Conservation (phyloP, 805 yeast species). For the Naumovozyma castellii region DNA sequence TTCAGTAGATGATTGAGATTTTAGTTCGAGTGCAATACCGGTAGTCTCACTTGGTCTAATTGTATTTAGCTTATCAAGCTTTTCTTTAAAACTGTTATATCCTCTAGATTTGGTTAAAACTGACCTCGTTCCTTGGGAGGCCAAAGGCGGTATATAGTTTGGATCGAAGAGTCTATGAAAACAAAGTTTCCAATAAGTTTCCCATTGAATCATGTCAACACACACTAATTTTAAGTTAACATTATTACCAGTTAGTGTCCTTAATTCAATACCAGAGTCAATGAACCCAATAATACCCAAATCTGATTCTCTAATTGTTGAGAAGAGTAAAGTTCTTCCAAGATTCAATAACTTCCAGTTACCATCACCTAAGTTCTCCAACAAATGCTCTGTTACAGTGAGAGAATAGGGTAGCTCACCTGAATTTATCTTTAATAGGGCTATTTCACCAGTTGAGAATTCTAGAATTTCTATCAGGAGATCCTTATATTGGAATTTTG, state of each 20-base stretch:
- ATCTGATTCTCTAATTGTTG: conserved; percentile 18
- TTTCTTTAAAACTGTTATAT: not conserved
- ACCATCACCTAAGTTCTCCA: conserved; percentile 9
- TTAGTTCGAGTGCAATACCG: not conserved
- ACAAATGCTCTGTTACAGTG: conserved; percentile 5
- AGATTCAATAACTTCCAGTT: conserved; percentile 10
- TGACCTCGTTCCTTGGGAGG: not conserved
- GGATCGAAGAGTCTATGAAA: conserved; percentile 12
- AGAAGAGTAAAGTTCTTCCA: conserved; percentile 24
- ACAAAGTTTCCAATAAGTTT: conserved; percentile 17
- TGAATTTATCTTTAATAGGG: conserved; percentile 20
- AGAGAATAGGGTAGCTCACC: conserved; percentile 9
- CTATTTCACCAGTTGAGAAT: conserved; percentile 19
- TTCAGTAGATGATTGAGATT: not conserved
- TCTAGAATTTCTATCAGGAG: conserved; percentile 20
- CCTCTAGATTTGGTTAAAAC: not conserved
- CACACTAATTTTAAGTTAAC: conserved; percentile 14
- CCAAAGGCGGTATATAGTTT: not conserved
- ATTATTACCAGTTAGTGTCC: conserved; percentile 18
- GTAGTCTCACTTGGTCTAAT: not conserved
- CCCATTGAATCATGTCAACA: conserved; percentile 21
- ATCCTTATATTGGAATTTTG: conserved; percentile 11
- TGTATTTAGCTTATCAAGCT: not conserved
- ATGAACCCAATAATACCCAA: conserved; percentile 9
- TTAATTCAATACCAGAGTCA: conserved; percentile 10